phyloP scores from a whole-genome alignment of 2,329 filamentous ascomycete species.

The Rhexocercosporidium sp. region DNA sequence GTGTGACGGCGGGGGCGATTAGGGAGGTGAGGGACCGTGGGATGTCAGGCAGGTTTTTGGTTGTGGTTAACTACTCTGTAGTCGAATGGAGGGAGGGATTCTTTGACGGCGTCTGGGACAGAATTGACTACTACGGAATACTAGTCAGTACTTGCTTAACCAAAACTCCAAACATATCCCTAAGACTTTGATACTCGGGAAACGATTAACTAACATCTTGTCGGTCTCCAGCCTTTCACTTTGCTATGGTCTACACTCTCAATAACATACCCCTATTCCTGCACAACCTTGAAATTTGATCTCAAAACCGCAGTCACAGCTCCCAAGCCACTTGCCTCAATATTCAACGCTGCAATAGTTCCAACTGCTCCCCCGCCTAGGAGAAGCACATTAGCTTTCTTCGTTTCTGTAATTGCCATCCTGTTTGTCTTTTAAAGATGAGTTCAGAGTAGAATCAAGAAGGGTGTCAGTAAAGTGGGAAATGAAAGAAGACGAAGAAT shows the following conservation, averaged over 20 bases:
- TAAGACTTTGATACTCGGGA: background rate
- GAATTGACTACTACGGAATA: constrained; percentile 41
- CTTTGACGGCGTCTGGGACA: constrained; percentile 51
- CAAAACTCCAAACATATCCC: too few species aligned
- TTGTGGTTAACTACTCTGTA: constrained; percentile 20
- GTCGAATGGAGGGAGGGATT: constrained; percentile 28
- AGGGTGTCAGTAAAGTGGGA: too few species aligned
- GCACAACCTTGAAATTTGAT: constrained; percentile 31
- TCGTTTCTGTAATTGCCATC: background rate
- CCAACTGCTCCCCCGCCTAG: constrained; percentile 27
- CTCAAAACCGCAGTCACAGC: constrained; percentile 30
- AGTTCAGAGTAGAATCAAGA: too few species aligned
- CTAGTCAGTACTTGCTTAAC: constrained; percentile 9
- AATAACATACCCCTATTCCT: constrained; percentile 29
- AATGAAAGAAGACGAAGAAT: too few species aligned
- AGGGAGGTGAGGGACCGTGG: constrained; percentile 43
- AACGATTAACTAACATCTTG: constrained; percentile 10
- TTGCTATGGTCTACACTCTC: constrained; percentile 33
- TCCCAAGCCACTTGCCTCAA: constrained; percentile 28
- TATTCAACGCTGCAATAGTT: constrained; percentile 29
- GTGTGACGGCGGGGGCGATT: constrained; percentile 28
- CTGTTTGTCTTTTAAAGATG: background rate
- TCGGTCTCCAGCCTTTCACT: constrained; percentile 20
- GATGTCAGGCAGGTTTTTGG: constrained; percentile 31
- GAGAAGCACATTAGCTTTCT: constrained; percentile 29